Percentiles rank a stretch among this genome's conserved stretches.
Evolutionary conservation across 2,329 filamentous ascomycete genomes (phyloP).

Genomic region (Hansfordia pulvinata): DNA sequence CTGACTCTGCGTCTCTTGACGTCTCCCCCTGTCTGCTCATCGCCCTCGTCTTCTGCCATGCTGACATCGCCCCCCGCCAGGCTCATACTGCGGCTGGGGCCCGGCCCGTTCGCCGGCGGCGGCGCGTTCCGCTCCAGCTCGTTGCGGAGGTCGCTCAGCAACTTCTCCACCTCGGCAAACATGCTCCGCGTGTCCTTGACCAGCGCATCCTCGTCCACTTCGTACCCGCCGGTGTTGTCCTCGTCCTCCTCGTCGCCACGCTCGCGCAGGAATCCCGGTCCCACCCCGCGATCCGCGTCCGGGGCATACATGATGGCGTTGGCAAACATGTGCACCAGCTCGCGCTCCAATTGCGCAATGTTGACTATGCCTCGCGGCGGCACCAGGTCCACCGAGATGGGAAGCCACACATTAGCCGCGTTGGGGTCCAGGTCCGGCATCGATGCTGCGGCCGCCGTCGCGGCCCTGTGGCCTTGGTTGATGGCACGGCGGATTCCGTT

Average conservation of each 20-base stretch:
- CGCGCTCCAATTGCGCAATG: constrained; percentile 80
- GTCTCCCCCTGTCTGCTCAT: constrained; percentile 30
- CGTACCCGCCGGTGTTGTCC: constrained; percentile 39
- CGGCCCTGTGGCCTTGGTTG: constrained; percentile 55
- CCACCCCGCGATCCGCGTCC: constrained; percentile 60
- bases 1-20: constrained; percentile 17
- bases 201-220: constrained; percentile 69
- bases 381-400: constrained; percentile 62
- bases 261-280: constrained; percentile 40
- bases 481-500: constrained; percentile 67
- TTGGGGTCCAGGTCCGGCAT: constrained; percentile 47
- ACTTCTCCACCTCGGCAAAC: constrained; percentile 75
- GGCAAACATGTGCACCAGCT: constrained; percentile 91
- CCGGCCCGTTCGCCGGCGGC: constrained; percentile 14
- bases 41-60: constrained; percentile 29
- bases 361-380: constrained; percentile 89
- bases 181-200: constrained; percentile 81
- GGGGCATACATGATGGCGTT: constrained; percentile 99
- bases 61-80: constrained; percentile 26
- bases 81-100: constrained; percentile 15
- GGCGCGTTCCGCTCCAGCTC: constrained; percentile 40
- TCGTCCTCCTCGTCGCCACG: constrained; percentile 20
- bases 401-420: constrained; percentile 45
- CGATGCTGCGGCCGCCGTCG: constrained; percentile 42
- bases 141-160: constrained; percentile 61